A percentile compares a stretch with the other conserved stretches of the same genome.
phyloP scores from a whole-genome alignment of 176 grass and related monocot species.

The Saccharum spontaneum region DNA sequence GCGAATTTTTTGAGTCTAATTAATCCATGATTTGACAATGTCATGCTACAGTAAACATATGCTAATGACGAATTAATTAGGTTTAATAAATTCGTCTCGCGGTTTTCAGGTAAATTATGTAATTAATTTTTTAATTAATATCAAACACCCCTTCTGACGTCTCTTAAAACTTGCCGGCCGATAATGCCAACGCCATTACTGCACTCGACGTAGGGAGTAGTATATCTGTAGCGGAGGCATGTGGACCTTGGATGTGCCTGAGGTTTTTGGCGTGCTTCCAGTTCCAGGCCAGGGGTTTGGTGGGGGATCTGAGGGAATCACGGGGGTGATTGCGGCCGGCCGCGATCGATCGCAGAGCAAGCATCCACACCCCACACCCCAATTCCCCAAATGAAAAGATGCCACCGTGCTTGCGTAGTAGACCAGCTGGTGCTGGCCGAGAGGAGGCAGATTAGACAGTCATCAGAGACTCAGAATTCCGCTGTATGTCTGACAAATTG shows the following conservation, averaged over 20 bases:
- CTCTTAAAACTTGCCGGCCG: not conserved
- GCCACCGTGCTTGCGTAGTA: not conserved
- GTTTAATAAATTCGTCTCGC: no score
- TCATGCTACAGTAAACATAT: no score
- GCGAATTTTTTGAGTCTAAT: no score
- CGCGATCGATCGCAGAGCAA: not conserved
- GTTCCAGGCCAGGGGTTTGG: not conserved
- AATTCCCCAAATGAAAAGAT: not conserved
- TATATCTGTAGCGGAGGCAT: not conserved
- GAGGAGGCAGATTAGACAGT: constrained; percentile 10
- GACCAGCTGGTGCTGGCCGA: constrained; percentile 8
- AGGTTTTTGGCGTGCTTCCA: not conserved
- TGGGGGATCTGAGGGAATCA: constrained; percentile 29
- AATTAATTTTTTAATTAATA: no score
- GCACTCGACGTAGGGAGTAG: not conserved
- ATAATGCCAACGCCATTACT: not conserved
- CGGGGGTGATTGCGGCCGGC: not conserved
- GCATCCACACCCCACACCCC: not conserved
- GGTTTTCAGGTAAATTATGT: no score
- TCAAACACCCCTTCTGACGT: no score
- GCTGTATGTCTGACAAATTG: not conserved
- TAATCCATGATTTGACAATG: no score
- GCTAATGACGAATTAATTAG: no score
- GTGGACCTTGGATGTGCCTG: no score
- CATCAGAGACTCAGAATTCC: not conserved